Base-by-base conservation (phyloP, 371 early-diverging fungal species). In the Mucor saturninus region DNA sequence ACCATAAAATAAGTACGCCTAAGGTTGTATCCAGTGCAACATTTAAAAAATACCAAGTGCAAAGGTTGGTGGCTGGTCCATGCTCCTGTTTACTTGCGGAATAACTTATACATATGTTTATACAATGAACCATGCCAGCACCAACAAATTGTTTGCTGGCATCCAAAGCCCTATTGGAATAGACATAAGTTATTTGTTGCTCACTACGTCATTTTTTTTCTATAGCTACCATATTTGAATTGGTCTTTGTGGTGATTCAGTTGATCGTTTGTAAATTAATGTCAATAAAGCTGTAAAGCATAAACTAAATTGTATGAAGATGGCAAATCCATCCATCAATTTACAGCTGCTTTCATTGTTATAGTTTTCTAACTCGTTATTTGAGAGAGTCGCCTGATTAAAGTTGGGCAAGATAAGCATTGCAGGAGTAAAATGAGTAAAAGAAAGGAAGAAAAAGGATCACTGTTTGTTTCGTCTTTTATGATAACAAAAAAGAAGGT, bases 131-230 rank as follows among this genome's bases (percentile, higher is more conserved):
- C 54, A 85, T 76, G 26, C 75, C 79, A 30, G 83, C 86, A 8
- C 89, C 89, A 10, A 83, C 62, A 54, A 82, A 81, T 61, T 88
- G 89, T 58, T 88, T 88, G 64, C 84, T 83, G 37, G 84, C 83
- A 70, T 88, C 89, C 49, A 82, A 73, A 30, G 82, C 65, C 88
- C 88, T 88, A 68, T 15, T 40, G 15, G 28, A 4, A 45, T 35
- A 50, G 21, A 21, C 30, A 29, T 30, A 50, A 50, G 3, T 8
- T 28, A 26, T 8, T 28, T 21, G 48, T 28, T 28, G 21, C 21
- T 21, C 21, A 28, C 6, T 4, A 26, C 7, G 11, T 28, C 26
- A 26, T 28, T n/a, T n/a, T 35, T 28, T 13, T 35, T 8, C 8
- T 9, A 6, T 21, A 37, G 11, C 9, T 74, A 74, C 89, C 89